Conservation (phyloP, 2,329 filamentous ascomycete species). For the Alternaria triticina region DNA sequence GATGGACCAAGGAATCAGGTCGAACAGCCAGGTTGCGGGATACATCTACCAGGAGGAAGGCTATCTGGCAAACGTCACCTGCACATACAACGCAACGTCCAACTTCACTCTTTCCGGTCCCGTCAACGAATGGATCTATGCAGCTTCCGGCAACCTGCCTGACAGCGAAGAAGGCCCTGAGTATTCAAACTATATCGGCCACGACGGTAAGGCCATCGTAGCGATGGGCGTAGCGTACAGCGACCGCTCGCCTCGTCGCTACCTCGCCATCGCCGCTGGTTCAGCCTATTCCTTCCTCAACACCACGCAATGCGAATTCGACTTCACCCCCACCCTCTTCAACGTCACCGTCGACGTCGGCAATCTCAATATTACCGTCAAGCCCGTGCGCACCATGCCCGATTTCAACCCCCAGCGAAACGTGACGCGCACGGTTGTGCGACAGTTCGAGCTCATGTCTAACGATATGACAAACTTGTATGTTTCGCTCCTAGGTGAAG, state of each 20-base stretch:
- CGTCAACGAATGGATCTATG: conserved; percentile 34
- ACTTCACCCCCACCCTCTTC: conserved; percentile 36
- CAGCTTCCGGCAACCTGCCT: conserved; percentile 28
- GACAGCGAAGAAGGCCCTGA: conserved; percentile 32
- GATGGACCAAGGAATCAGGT: conserved; percentile 23
- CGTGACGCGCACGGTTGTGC: conserved; percentile 36
- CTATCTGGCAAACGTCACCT: conserved; percentile 41
- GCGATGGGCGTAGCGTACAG: conserved; percentile 41
- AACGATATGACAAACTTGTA: conserved; percentile 49
- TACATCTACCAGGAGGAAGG: conserved; percentile 47
- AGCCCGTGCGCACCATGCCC: conserved; percentile 9
- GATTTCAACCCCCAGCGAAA: conserved; percentile 42
- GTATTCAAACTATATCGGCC: conserved; percentile 42
- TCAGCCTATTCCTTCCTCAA: conserved; percentile 38
- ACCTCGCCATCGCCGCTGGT: conserved; percentile 41
- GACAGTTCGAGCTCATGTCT: conserved; percentile 46
- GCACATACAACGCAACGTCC: conserved; percentile 47
- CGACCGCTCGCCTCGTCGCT: conserved; percentile 30
- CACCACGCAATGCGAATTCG: conserved; percentile 40
- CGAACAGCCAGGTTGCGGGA: conserved; percentile 23
- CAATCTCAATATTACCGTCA: conserved; percentile 38
- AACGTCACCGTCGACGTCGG: conserved; percentile 38
- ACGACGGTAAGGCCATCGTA: conserved; percentile 36
- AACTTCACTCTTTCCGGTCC: conserved; percentile 35
- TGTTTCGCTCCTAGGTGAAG: conserved; percentile 45